Conservation (phyloP, 202 grass and related monocot genomes). For the Setaria viridis region DNA sequence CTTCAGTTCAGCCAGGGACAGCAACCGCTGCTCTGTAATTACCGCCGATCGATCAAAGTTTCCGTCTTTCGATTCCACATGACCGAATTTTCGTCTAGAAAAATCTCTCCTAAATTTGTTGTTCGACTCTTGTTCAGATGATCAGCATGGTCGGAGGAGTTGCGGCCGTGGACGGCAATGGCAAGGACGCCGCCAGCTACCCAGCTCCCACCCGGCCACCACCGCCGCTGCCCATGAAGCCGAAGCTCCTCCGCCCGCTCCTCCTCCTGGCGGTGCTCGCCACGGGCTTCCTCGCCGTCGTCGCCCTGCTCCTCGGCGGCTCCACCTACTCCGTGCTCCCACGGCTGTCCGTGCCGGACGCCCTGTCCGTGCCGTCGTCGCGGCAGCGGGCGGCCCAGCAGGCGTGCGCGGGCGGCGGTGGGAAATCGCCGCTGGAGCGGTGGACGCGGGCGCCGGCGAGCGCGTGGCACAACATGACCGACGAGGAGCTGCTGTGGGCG, state of each 20-base stretch:
- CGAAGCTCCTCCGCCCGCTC: slow-evolving; percentile 47
- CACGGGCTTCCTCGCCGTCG: slow-evolving; percentile 39
- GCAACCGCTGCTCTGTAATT: neutral
- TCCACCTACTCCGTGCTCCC: slow-evolving; percentile 1
- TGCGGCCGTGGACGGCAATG: neutral
- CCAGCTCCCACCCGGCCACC: neutral
- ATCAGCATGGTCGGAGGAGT: slow-evolving; percentile 31
- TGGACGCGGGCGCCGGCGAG: slow-evolving; percentile 36
- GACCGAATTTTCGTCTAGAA: too few species aligned
- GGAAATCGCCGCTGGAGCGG: neutral
- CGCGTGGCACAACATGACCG: slow-evolving; percentile 79
- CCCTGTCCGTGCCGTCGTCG: neutral
- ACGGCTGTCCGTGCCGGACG: neutral
- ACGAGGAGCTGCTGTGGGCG: slow-evolving; percentile 89
- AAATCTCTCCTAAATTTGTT: too few species aligned
- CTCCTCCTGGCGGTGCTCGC: slow-evolving; percentile 51
- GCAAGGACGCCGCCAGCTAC: neutral
- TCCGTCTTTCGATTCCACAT: neutral
- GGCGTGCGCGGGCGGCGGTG: neutral
- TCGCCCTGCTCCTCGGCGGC: slow-evolving; percentile 34
- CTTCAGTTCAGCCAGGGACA: neutral
- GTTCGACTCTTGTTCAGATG: neutral
- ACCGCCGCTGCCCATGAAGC: neutral
- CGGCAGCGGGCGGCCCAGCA: neutral
- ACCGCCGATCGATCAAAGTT: neutral